A percentile compares a stretch with the other conserved stretches of the same genome.
Evolutionary conservation across 1,139 yeast genomes (phyloP).

Genomic region (Saccharomycopsis phalli): DNA sequence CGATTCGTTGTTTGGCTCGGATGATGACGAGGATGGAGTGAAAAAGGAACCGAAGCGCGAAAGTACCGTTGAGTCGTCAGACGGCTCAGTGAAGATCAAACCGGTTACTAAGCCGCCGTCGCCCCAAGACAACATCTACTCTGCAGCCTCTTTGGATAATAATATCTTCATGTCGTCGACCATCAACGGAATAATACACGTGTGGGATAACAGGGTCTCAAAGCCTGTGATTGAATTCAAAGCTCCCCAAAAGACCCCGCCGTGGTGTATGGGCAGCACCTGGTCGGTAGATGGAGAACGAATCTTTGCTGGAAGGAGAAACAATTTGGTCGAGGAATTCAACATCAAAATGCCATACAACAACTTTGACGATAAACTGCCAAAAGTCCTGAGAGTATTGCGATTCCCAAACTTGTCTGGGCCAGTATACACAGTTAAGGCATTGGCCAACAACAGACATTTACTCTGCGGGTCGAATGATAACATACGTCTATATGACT

Average conservation of each 20-base stretch:
- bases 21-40: conserved; percentile 41
- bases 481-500: conserved; percentile 77
- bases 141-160: conserved; percentile 31
- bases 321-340: conserved; percentile 79
- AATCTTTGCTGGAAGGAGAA: conserved; percentile 81
- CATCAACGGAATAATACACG: conserved; percentile 71
- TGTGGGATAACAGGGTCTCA: conserved; percentile 72
- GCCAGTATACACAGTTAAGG: conserved; percentile 71
- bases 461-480: conserved; percentile 84
- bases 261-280: conserved; percentile 91
- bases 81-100: neutral
- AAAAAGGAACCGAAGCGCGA: conserved; percentile 19
- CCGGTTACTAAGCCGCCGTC: neutral
- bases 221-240: conserved; percentile 25
- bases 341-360: conserved; percentile 52
- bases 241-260: conserved; percentile 66
- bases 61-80: conserved; percentile 21
- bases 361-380: conserved; percentile 27
- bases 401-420: conserved; percentile 87
- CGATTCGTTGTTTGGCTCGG: conserved; percentile 76
- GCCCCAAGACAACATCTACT: neutral
- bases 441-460: conserved; percentile 77
- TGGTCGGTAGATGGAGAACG: conserved; percentile 84
- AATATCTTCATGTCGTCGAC: conserved; percentile 68
- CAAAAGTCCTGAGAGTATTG: conserved; percentile 49